phyloP scores from a whole-genome alignment of 495 filamentous ascomycete genomes.

The Melanomma pulvis-pyrius region DNA sequence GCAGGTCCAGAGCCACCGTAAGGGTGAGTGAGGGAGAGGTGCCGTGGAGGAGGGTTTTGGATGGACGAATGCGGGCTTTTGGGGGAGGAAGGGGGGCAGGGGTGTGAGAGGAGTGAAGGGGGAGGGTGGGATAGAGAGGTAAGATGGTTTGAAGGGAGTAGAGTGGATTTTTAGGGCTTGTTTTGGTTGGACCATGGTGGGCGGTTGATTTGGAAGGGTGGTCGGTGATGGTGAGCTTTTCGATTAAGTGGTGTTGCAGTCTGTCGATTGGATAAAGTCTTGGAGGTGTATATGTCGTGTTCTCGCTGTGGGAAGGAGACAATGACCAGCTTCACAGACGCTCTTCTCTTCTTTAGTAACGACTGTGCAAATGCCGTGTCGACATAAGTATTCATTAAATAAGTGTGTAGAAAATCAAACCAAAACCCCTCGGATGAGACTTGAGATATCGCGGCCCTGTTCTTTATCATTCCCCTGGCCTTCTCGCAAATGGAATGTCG shows the following conservation, averaged over 20 bases:
- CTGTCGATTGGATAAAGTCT: background rate
- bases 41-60: constrained; percentile 5
- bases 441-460: background rate
- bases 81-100: background rate
- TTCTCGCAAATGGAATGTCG: background rate
- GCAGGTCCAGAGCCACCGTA: constrained; percentile 54
- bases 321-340: constrained; percentile 7
- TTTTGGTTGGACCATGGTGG: constrained; percentile 6
- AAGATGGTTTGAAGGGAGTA: constrained; percentile 43
- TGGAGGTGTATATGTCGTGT: background rate
- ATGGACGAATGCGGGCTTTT: background rate
- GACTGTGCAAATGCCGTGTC: background rate
- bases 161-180: constrained; percentile 19
- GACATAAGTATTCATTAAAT: background rate
- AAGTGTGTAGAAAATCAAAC: background rate
- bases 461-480: background rate
- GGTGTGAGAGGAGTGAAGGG: constrained; percentile 44
- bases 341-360: background rate
- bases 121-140: constrained; percentile 43
- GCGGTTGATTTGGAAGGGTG: background rate
- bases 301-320: background rate
- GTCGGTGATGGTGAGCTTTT: background rate
- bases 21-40: constrained; percentile 33
- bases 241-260: background rate
- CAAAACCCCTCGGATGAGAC: background rate